Base-by-base conservation (phyloP, 2,329 filamentous ascomycete genomes). In the Malbranchea zuffiana region DNA sequence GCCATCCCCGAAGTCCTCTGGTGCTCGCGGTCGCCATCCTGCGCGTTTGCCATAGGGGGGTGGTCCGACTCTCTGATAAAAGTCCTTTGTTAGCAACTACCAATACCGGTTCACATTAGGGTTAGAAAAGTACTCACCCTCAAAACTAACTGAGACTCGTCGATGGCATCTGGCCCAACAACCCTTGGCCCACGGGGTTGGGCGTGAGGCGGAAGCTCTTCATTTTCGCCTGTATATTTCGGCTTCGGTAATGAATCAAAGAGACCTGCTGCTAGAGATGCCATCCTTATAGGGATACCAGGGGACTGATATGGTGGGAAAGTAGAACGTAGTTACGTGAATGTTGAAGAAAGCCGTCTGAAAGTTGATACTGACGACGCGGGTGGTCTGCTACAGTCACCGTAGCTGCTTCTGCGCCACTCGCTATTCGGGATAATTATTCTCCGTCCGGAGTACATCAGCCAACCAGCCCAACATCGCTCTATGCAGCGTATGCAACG, bases 1-100 rank as follows among this genome's bases (percentile, higher is more conserved):
- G 46, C 90, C 90, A 68, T 96, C 87, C 51, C 84, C 87, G 63
- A 87, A 98, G 60, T 98, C 90, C 56, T 95, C 87, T 45, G 82
- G 75, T 26, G 72, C 72, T 52, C 88, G 80, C 20, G 90, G 90
- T 47, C 90, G 77, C 90, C 90, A 98, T 73, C 82, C 83, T 57
- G 75, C 63, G 53, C 90, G 80, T 57, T 86, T 79, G 33, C 84
- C 84, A 51, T 96, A 98, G 1, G 85, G 71, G 6, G 90, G 90
- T 41, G 87, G 86, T 12, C 87, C 87, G 40, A 75, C 72, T 65
- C 78, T 80, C 74, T 82, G 16, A 12, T 24, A 8, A 12, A 24
- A 23, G 6, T 30, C 24, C 13, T 13, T 5, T 13, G 17, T 41
- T 16, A 28, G 24, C 21, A 15, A 16, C 8, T 3, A 16, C 8